Evolutionary conservation across 495 filamentous ascomycete genomes (phyloP).

Genomic region (Xylaria cubensis): DNA sequence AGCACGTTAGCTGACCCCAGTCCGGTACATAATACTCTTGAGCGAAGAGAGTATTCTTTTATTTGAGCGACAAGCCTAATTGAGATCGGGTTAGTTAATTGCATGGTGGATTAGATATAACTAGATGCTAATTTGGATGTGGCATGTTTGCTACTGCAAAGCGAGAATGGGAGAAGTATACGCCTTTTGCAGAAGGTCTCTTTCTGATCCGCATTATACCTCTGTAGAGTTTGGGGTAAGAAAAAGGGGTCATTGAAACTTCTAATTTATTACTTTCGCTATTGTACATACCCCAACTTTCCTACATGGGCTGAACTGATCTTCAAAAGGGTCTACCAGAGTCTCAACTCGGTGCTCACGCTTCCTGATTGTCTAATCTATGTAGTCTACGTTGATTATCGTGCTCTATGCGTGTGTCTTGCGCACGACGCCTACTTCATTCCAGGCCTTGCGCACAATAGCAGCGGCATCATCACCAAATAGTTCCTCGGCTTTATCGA

Average conservation of each 20-base stretch:
- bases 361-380: background rate
- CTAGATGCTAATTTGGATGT: no score
- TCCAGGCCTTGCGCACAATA: conserved; percentile 49
- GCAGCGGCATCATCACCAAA: conserved; percentile 45
- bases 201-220: no score
- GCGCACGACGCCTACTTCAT: conserved; percentile 46
- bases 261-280: background rate
- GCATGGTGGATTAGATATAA: background rate
- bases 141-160: no score
- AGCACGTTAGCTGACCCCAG: no score
- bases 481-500: conserved; percentile 46
- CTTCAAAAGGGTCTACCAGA: background rate
- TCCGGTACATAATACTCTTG: background rate
- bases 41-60: background rate
- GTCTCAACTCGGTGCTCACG: background rate
- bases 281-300: background rate
- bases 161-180: no score
- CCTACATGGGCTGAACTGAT: background rate
- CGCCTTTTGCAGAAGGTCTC: no score
- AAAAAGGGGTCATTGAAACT: background rate
- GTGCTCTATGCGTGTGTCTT: conserved; percentile 29
- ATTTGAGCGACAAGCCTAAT: background rate
- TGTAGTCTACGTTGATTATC: background rate
- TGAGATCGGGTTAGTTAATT: background rate
- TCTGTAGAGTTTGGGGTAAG: no score